phyloP scores from a whole-genome alignment of 2,329 filamentous ascomycete genomes.

The Phyllosticta citriasiana region DNA sequence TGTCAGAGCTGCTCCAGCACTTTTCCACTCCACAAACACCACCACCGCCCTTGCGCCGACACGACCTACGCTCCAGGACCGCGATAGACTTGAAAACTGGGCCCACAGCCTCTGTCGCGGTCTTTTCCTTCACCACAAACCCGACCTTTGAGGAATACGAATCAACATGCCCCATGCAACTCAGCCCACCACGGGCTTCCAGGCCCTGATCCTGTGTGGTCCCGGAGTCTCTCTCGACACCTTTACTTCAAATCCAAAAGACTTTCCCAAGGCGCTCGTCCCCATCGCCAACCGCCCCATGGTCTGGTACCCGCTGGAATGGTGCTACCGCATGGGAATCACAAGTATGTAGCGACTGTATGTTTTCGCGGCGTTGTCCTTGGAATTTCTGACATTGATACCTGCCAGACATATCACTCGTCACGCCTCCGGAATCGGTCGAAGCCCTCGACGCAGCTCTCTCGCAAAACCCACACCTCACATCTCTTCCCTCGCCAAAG shows the following conservation, averaged over 20 bases:
- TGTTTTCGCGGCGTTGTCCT: background rate
- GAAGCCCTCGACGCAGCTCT: constrained; percentile 59
- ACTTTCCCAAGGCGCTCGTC: constrained; percentile 71
- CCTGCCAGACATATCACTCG: constrained; percentile 42
- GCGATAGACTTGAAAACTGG: background rate
- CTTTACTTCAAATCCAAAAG: constrained; percentile 69
- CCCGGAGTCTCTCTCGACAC: constrained; percentile 74
- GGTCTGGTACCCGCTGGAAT: constrained; percentile 84
- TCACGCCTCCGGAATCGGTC: constrained; percentile 48
- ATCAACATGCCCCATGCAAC: constrained; percentile 62
- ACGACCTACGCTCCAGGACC: background rate
- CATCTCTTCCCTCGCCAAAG: constrained; percentile 59
- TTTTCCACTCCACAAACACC: background rate
- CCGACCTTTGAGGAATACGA: background rate
- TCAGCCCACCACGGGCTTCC: constrained; percentile 65
- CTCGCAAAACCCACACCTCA: constrained; percentile 69
- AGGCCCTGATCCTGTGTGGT: constrained; percentile 74
- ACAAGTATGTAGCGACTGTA: constrained; percentile 45
- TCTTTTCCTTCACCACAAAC: background rate
- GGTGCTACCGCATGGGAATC: constrained; percentile 72
- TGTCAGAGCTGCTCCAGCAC: background rate
- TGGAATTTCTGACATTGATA: constrained; percentile 7
- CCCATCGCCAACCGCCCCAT: constrained; percentile 79
- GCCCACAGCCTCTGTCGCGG: background rate
- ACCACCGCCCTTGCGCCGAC: background rate